Evolutionary conservation across 176 grass and related monocot genomes (phyloP), one percentile per base, ranked within the genome.

Genomic region (Cocos nucifera): DNA sequence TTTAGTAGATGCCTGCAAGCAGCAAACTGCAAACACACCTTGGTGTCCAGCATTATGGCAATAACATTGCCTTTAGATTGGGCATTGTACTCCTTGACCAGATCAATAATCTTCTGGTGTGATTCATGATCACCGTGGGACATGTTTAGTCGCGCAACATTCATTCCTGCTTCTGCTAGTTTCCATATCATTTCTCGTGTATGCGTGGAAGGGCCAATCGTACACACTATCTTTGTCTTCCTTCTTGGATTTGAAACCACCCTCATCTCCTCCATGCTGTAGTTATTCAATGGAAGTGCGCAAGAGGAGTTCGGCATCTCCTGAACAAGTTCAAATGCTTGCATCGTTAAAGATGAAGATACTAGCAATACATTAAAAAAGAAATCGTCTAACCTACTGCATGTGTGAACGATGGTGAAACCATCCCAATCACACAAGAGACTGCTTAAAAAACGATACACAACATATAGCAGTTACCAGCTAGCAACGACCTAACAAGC

Each of bases 141-240:
- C 92, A 97, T 97, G 74, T 97, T 97, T 10, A 97, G 44, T 10
- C 92, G 78, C 1, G 92, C 92, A 29, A 97, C 92, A 22, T 91
- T 91, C 92, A 97, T 97, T 51, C 92, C 92, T 61, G 62, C 72
- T 61, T 91, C 92, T 50, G 92, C 92, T 51, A 97, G 67, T 51
- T 97, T 97, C 83, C 92, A 97, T 48, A 97, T 85, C 92, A 91
- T 91, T 63, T 97, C 92, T 0, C 78, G 65, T 6, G 87, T 88
- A 66, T 97, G 82, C 49, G 87, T 78, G 16, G 83, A 87, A 7
- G 92, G 92, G 28, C 92, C 92, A 64, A 97, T 97, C 16, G 92
- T 97, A 80, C 92, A 97, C 6, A 97, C 87, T 72, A 97, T 97
- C 81, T 97, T 97, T 63, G 87, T 91, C 59, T 91, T 97, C 56